phyloP scores from a whole-genome alignment of 2,329 filamentous ascomycete genomes.

The Aureobasidium vineae region DNA sequence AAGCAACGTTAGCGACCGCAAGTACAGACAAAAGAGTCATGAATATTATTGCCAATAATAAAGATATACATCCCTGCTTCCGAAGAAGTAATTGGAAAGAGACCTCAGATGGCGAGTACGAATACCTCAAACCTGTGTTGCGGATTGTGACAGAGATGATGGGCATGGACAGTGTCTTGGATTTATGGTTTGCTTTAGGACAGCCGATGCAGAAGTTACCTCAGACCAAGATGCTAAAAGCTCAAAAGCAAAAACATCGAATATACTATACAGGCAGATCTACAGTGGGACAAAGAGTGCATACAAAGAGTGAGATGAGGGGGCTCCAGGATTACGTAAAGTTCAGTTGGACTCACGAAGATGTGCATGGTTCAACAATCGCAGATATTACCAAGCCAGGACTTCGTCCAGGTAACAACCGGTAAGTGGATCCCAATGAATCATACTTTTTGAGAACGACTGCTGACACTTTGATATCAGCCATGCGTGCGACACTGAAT shows the following conservation, averaged over 20 bases:
- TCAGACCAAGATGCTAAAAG: not conserved
- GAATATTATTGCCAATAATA: not conserved
- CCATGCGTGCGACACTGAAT: not conserved
- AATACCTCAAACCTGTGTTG: not conserved
- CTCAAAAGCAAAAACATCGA: not conserved
- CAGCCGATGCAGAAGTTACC: not conserved
- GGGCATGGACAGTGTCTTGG: not conserved
- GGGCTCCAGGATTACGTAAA: not conserved
- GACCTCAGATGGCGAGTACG: not conserved
- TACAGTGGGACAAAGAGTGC: not conserved
- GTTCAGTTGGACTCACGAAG: not conserved
- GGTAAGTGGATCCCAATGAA: not conserved
- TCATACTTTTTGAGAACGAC: not conserved
- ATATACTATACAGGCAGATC: not conserved
- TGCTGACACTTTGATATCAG: not conserved
- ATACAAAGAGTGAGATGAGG: not conserved
- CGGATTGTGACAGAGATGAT: not conserved
- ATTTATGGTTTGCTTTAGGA: not conserved
- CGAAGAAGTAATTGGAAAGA: not conserved
- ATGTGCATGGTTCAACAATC: not conserved
- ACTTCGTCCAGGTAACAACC: not conserved
- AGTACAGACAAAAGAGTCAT: not conserved
- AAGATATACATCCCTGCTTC: not conserved
- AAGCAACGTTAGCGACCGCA: not conserved
- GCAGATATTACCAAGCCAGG: not conserved